Conservation (phyloP, 176 grass and related monocot species). For the Guadua angustifolia region DNA sequence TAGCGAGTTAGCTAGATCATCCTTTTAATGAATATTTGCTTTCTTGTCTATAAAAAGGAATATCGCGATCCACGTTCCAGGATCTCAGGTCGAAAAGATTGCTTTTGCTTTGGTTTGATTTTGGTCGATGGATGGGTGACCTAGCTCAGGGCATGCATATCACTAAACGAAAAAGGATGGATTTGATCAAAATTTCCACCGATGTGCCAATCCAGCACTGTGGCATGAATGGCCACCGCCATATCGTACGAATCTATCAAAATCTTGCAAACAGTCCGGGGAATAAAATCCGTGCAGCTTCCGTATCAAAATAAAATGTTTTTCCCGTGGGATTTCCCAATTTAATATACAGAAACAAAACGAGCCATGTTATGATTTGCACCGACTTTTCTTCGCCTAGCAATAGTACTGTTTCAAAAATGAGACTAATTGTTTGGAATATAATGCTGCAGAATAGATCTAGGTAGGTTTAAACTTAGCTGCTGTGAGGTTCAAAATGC, state of each 20-base stretch:
- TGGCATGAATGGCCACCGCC: constrained; percentile 25
- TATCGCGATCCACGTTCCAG: not conserved
- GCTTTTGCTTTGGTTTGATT: not conserved
- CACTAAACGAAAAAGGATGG: not conserved
- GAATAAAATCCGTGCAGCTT: constrained; percentile 23
- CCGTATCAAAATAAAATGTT: not conserved
- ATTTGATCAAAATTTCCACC: not conserved
- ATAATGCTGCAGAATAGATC: not conserved
- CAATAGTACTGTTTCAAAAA: too few relatives aligned
- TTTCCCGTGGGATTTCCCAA: not conserved
- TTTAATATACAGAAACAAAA: not conserved
- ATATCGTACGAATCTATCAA: constrained; percentile 41
- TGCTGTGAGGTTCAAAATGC: not conserved
- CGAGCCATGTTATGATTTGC: not conserved
- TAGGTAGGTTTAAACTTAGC: not conserved
- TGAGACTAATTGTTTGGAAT: too few relatives aligned
- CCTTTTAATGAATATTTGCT: too few relatives aligned
- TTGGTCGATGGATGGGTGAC: not conserved
- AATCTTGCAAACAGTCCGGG: constrained; percentile 24
- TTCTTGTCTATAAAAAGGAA: not conserved
- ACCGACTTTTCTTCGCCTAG: not conserved
- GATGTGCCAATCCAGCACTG: not conserved
- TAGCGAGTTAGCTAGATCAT: too few relatives aligned
- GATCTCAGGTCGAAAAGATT: not conserved
- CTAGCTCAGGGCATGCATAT: not conserved